Evolutionary conservation across 2,329 filamentous ascomycete species (phyloP).

Genomic region (Penicillium sp.): DNA sequence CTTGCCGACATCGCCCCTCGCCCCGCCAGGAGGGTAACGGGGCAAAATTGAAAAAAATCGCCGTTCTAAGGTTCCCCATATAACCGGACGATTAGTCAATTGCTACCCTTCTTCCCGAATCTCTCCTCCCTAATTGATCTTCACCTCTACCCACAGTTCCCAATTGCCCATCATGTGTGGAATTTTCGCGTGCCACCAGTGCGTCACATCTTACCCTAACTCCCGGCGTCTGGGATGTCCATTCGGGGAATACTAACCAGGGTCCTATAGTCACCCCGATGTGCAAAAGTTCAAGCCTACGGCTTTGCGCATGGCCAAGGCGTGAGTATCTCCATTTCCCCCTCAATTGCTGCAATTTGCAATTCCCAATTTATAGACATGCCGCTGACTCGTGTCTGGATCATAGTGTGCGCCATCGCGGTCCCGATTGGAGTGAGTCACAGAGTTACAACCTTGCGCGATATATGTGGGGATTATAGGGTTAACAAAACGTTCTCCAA

Average conservation of each 20-base stretch:
- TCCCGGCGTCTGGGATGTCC: slow-evolving; percentile 2
- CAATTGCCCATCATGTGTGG: slow-evolving; percentile 74
- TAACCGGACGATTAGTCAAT: slow-evolving; percentile 23
- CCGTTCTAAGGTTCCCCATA: slow-evolving; percentile 13
- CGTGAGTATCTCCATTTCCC: slow-evolving; percentile 58
- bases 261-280: slow-evolving; percentile 68
- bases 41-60: slow-evolving; percentile 18
- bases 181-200: slow-evolving; percentile 94
- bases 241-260: slow-evolving; percentile 18
- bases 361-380: slow-evolving; percentile 4
- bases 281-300: slow-evolving; percentile 95
- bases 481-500: slow-evolving; percentile 24
- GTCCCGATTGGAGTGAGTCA: slow-evolving; percentile 95
- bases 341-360: background rate
- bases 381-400: slow-evolving; percentile 34
- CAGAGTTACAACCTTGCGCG: slow-evolving; percentile 10
- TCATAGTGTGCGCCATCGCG: slow-evolving; percentile 82
- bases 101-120: slow-evolving; percentile 7
- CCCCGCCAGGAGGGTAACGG: slow-evolving; percentile 11
- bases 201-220: slow-evolving; percentile 39
- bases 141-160: background rate
- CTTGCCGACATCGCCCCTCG: slow-evolving; percentile 24
- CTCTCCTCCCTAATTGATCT: slow-evolving; percentile 12
- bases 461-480: slow-evolving; percentile 6
- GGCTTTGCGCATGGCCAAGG: slow-evolving; percentile 88